A percentile compares a stretch with the other conserved stretches of the same genome.
These are phyloP conservation scores for Entomortierella beljakovae DNA, from an alignment of 192 early-diverging fungal species.

Conservation along the genomic window DNA sequence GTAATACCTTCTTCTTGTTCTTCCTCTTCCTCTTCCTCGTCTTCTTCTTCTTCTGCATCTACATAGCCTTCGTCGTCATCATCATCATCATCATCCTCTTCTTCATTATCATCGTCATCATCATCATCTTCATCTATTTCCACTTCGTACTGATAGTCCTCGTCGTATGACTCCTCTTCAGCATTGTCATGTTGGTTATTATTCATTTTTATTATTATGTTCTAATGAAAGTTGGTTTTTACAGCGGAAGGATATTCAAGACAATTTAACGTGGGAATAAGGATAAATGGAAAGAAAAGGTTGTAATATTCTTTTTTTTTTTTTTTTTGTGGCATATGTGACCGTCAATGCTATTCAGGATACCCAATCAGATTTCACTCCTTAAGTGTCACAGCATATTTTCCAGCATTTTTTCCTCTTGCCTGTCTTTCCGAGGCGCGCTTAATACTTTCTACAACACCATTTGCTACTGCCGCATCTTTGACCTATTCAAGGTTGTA, in stretches of 20 bases:
- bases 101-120: slow-evolving; percentile 27
- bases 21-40: slow-evolving; percentile 24
- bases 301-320: background rate
- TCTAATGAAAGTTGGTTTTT: background rate
- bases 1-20: slow-evolving; percentile 25
- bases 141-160: slow-evolving; percentile 17
- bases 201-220: background rate
- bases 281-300: background rate
- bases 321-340: no score
- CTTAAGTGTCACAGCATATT: slow-evolving; percentile 4
- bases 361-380: slow-evolving; percentile 7
- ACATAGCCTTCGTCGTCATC: slow-evolving; percentile 19
- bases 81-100: slow-evolving; percentile 13
- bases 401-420: background rate
- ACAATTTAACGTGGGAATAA: background rate
- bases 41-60: slow-evolving; percentile 15
- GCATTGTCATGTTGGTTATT: background rate
- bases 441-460: slow-evolving; percentile 14
- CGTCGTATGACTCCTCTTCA: slow-evolving; percentile 13
- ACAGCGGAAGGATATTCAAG: background rate
- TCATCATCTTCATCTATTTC: slow-evolving; percentile 40
- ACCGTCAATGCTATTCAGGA: no score
- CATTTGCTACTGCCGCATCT: slow-evolving; percentile 16
- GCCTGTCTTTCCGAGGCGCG: slow-evolving; percentile 36
- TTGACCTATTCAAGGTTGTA: slow-evolving; percentile 23